Base-by-base conservation (phyloP, 192 early-diverging fungal genomes). In the Linnemannia schmuckeri region DNA sequence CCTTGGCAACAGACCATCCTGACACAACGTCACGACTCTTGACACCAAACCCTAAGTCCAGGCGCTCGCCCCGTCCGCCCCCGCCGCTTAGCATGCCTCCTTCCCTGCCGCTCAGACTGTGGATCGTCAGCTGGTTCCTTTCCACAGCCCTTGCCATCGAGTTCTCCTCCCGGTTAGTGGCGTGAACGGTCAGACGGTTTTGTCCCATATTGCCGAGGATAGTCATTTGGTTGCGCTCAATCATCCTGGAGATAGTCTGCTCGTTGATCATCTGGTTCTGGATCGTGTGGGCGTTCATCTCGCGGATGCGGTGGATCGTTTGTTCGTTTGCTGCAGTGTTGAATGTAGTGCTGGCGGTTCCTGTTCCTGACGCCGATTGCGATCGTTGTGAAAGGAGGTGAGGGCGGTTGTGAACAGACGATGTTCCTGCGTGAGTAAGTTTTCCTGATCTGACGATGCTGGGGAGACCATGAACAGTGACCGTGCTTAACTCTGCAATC, bases 71-170 rank as follows among this genome's bases (percentile, higher is more conserved):
- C 85, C 92, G 82, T 87, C 85, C 82, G 30, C 61, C 61, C 37
- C 90, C 47, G 44, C 76, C 61, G 4, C 74, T 63, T 35, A 78
- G 44, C 82, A 74, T 72, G 4, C 40, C 78, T 74, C 81, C 84
- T 35, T 93, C 93, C 68, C 91, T 90, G 18, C 83, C 89, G 61
- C 89, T 85, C 75, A 93, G 41, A 75, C 92, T 91, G 83, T 95
- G 94, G 37, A 95, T 94, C 9, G 95, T 95, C 57, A 95, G 74
- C 77, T 95, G 94, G 80, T 95, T 95, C 40, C 90, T 91, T 77
- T 95, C 93, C 44, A 95, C 93, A n/a, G 93, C 94, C 57, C 82
- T 74, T 0, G 92, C 93, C 27, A 94, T 88, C 68, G 92, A 89
- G 72, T 95, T 92, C 55, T 87, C 74, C 55, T 89, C 90, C 18